phyloP scores from a whole-genome alignment of 2,329 filamentous ascomycete species.

The Volutella citrinella region DNA sequence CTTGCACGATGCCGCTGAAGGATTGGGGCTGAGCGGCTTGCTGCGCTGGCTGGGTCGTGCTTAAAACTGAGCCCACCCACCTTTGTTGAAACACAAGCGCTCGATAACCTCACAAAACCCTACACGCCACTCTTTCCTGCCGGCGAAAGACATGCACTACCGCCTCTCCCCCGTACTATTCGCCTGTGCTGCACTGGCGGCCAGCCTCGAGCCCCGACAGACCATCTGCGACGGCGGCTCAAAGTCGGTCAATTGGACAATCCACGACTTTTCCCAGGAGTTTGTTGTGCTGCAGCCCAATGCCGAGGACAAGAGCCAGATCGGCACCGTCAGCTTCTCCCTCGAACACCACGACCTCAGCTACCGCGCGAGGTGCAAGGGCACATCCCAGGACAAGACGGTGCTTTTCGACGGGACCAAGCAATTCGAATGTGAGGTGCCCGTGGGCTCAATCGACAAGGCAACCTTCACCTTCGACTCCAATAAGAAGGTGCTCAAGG shows the following conservation, averaged over 20 bases:
- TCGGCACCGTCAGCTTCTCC: slow-evolving; percentile 46
- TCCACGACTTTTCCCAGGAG: slow-evolving; percentile 45
- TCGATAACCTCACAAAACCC: too few relatives aligned
- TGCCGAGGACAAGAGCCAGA: slow-evolving; percentile 46
- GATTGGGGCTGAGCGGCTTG: too few relatives aligned
- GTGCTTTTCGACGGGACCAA: slow-evolving; percentile 49
- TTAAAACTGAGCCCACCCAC: too few relatives aligned
- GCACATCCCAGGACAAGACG: slow-evolving; percentile 35
- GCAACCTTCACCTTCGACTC: slow-evolving; percentile 43
- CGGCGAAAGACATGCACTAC: too few relatives aligned
- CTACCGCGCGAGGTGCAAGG: slow-evolving; percentile 38
- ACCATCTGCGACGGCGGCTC: slow-evolving; percentile 12
- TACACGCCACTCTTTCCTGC: too few relatives aligned
- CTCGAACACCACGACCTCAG: slow-evolving; percentile 44
- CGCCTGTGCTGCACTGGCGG: slow-evolving; percentile 23
- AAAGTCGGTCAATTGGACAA: slow-evolving; percentile 33
- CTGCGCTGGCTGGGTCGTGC: too few relatives aligned
- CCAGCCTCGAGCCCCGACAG: slow-evolving; percentile 11
- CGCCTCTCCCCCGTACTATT: too few relatives aligned
- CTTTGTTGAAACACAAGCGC: too few relatives aligned
- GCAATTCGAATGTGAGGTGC: slow-evolving; percentile 41
- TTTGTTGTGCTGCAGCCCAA: slow-evolving; percentile 46
- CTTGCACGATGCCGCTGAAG: too few relatives aligned
- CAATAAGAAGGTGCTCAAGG: slow-evolving; percentile 32
- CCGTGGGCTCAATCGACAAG: slow-evolving; percentile 21